Percentiles rank a stretch among this genome's conserved stretches.
Evolutionary conservation across 2,329 filamentous ascomycete species (phyloP).

Genomic region (Fusarium sp.): DNA sequence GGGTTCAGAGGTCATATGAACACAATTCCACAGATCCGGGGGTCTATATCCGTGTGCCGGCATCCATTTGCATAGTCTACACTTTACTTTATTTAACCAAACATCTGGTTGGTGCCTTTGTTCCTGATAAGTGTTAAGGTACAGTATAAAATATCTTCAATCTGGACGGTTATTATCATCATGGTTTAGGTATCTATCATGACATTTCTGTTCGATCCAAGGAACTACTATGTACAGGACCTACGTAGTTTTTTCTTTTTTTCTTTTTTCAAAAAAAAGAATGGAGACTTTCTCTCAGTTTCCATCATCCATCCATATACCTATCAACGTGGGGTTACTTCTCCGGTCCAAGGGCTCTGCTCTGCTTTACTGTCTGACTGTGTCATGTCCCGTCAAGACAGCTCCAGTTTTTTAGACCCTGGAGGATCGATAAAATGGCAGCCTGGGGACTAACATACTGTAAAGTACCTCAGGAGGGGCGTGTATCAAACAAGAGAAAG

Average conservation of each 20-base stretch:
- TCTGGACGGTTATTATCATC: not conserved
- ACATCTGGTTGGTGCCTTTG: not conserved
- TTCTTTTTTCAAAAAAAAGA: not conserved
- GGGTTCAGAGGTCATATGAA: slow-evolving; percentile 34
- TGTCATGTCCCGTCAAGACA: slow-evolving; percentile 1
- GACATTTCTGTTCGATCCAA: not conserved
- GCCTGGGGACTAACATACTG: not conserved
- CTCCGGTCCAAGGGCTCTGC: not conserved
- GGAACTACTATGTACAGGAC: not conserved
- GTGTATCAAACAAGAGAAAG: slow-evolving; percentile 5
- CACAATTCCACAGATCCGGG: slow-evolving; percentile 29
- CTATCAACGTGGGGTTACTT: slow-evolving; percentile 27
- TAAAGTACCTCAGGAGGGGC: not conserved
- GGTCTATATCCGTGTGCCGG: slow-evolving; percentile 7
- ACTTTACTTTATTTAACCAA: not conserved
- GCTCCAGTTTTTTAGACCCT: slow-evolving; percentile 28
- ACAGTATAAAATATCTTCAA: not conserved
- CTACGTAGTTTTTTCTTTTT: not conserved
- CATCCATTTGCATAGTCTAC: not conserved
- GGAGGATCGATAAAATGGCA: slow-evolving; percentile 16
- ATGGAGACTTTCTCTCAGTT: slow-evolving; percentile 21
- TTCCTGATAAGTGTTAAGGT: not conserved
- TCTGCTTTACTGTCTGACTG: not conserved
- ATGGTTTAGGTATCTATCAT: not conserved
- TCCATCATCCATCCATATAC: slow-evolving; percentile 14